Evolutionary conservation across 495 filamentous ascomycete species (phyloP).

Genomic region (Aspergillus taichungensis): DNA sequence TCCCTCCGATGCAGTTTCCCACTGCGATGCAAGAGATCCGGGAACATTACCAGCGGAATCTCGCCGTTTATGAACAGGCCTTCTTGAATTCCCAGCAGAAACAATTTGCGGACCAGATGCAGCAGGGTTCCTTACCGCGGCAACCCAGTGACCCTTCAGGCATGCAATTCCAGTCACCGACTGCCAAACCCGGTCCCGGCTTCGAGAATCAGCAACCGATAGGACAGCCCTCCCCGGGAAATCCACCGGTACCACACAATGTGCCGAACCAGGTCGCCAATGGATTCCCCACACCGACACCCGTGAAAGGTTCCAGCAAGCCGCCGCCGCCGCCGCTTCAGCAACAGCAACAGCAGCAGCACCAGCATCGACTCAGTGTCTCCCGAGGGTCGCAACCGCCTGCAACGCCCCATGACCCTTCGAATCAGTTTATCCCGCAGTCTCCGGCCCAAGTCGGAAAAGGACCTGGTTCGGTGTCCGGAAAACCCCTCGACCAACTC

Average conservation of each 20-base stretch:
- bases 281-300: conserved; percentile 37
- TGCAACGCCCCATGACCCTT: conserved; percentile 21
- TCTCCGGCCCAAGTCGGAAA: conserved; percentile 30
- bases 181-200: conserved; percentile 21
- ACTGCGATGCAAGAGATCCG: conserved; percentile 59
- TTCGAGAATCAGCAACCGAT: conserved; percentile 30
- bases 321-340: conserved; percentile 20
- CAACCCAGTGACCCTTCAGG: conserved; percentile 28
- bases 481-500: conserved; percentile 32
- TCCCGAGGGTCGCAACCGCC: conserved; percentile 32
- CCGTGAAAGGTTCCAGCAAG: conserved; percentile 30
- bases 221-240: conserved; percentile 29
- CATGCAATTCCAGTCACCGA: conserved; percentile 34
- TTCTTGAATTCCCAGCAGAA: conserved; percentile 53
- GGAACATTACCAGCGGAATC: conserved; percentile 62
- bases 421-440: conserved; percentile 23
- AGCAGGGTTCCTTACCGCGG: conserved; percentile 39
- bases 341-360: conserved; percentile 19
- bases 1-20: conserved; percentile 56
- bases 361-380: conserved; percentile 29
- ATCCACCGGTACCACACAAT: conserved; percentile 24
- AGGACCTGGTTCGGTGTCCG: conserved; percentile 26
- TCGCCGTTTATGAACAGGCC: conserved; percentile 66
- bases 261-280: conserved; percentile 24
- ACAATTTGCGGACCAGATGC: conserved; percentile 41